Percentiles rank a stretch among this genome's conserved stretches.
Conservation (phyloP, 2,329 filamentous ascomycete species). For the Scytalidium sp. region DNA sequence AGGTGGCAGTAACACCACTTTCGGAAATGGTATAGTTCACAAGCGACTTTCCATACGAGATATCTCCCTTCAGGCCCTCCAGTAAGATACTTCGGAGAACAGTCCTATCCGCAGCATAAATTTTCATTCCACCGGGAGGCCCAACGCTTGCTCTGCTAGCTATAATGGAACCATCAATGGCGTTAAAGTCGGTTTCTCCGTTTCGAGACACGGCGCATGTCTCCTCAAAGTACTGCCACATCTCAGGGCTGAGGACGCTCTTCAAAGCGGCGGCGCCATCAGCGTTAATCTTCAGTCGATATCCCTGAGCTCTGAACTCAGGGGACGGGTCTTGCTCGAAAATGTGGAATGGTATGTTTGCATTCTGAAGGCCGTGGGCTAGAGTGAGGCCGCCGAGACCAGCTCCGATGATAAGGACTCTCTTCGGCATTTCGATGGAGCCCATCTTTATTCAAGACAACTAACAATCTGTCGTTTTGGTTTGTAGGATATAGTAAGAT, state of each 20-base stretch:
- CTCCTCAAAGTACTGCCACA: slow-evolving; percentile 16
- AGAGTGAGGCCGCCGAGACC: slow-evolving; percentile 33
- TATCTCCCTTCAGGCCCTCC: slow-evolving; percentile 23
- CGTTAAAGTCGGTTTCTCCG: slow-evolving; percentile 10
- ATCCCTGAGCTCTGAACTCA: slow-evolving; percentile 35
- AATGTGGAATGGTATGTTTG: slow-evolving; percentile 31
- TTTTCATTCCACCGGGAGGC: slow-evolving; percentile 2
- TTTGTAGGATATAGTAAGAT: too few species aligned
- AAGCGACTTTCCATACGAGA: slow-evolving; percentile 30
- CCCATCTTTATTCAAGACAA: too few species aligned
- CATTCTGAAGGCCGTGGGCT: slow-evolving; percentile 31
- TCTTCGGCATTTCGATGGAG: neutral
- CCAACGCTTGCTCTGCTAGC: neutral
- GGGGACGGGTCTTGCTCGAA: slow-evolving; percentile 32
- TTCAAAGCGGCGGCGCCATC: slow-evolving; percentile 19
- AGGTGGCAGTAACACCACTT: slow-evolving; percentile 23
- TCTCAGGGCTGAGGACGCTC: slow-evolving; percentile 7
- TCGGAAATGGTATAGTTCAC: slow-evolving; percentile 14
- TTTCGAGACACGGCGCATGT: slow-evolving; percentile 14
- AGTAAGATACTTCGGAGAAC: slow-evolving; percentile 31
- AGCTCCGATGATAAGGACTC: slow-evolving; percentile 32
- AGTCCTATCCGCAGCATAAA: slow-evolving; percentile 29
- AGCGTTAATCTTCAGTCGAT: slow-evolving; percentile 29
- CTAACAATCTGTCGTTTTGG: too few species aligned
- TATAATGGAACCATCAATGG: slow-evolving; percentile 7